Evolutionary conservation across 2,329 filamentous ascomycete species (phyloP).

Genomic region (Claviceps africana): DNA sequence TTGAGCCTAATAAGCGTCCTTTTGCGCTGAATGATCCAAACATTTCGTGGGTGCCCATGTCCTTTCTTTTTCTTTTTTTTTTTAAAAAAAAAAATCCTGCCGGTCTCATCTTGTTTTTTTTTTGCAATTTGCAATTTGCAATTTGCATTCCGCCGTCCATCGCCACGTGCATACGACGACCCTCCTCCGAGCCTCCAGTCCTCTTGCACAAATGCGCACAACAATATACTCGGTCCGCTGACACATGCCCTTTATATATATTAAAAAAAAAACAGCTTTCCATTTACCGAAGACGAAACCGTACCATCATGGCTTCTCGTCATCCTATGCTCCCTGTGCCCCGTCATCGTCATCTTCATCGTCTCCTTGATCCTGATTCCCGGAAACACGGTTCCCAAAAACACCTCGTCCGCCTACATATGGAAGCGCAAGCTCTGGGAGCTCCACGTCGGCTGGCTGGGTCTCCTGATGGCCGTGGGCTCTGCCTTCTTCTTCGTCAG

Average conservation of each 20-base stretch:
- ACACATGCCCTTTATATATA: no score
- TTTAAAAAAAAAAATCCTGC: neutral
- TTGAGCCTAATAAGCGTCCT: slow-evolving; percentile 51
- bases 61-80: neutral
- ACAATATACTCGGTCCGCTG: neutral
- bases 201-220: neutral
- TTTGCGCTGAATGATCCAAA: slow-evolving; percentile 59
- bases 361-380: slow-evolving; percentile 60
- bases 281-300: slow-evolving; percentile 55
- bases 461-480: slow-evolving; percentile 58
- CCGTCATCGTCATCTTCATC: slow-evolving; percentile 53
- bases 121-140: neutral
- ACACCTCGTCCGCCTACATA: slow-evolving; percentile 48
- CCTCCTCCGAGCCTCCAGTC: no score
- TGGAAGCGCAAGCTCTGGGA: slow-evolving; percentile 86
- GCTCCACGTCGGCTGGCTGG: slow-evolving; percentile 73
- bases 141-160: neutral
- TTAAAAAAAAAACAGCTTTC: slow-evolving; percentile 39
- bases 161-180: neutral
- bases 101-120: neutral
- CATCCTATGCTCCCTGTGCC: slow-evolving; percentile 48
- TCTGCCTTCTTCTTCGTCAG: slow-evolving; percentile 69
- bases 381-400: slow-evolving; percentile 49
- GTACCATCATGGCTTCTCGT: slow-evolving; percentile 53
- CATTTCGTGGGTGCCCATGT: slow-evolving; percentile 45